phyloP scores from a whole-genome alignment of 192 early-diverging fungal species.

The Coemansia guatemalensis region DNA sequence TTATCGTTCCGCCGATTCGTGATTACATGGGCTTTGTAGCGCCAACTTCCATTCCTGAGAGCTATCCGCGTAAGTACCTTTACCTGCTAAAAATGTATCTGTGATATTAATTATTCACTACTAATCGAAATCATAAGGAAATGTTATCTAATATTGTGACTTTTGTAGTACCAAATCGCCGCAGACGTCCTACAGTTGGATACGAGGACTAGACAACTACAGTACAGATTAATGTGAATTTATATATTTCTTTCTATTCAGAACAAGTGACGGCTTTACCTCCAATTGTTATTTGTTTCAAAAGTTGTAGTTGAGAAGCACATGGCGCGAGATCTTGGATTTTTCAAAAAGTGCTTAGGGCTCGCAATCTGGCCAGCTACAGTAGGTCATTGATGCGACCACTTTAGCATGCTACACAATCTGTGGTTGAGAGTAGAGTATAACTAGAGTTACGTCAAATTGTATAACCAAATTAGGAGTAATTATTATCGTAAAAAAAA shows the following conservation, averaged over 20 bases:
- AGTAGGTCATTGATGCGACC: no score
- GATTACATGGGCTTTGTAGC: conserved; percentile 28
- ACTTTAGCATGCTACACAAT: no score
- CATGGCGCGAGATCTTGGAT: no score
- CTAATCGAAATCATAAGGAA: neutral
- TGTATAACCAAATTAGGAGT: no score
- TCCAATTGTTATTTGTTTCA: neutral
- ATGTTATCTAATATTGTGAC: neutral
- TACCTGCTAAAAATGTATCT: neutral
- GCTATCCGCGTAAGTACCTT: conserved; percentile 43
- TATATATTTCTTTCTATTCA: neutral
- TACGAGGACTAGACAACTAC: conserved; percentile 31
- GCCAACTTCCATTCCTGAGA: conserved; percentile 28
- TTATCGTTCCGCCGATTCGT: conserved; percentile 39
- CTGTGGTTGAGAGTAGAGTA: no score
- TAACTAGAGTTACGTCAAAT: no score
- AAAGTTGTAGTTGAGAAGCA: no score
- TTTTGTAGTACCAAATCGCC: conserved; percentile 42
- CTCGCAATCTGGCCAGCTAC: no score
- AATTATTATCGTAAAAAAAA: conserved; percentile 8
- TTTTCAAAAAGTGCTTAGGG: no score
- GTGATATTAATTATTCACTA: neutral
- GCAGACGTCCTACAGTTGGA: conserved; percentile 33
- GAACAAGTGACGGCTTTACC: neutral
- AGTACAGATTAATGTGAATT: no score